Evolutionary conservation across 495 filamentous ascomycete species (phyloP), one percentile per base, ranked within the genome.

Genomic region (Penicillium coffeae): DNA sequence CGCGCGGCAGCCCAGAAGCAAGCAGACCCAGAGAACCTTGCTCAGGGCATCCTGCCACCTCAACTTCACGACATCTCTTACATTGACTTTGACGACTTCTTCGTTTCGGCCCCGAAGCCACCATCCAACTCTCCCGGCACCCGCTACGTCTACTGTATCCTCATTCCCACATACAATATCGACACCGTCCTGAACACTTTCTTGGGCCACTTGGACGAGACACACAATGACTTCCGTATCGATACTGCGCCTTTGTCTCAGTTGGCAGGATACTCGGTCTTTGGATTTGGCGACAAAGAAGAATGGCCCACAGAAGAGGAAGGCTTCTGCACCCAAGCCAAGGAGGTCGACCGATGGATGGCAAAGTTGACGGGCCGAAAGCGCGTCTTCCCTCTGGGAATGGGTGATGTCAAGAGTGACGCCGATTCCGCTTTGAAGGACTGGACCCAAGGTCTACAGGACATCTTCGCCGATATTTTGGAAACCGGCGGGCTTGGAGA

Each of bases 201-300:
- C 61, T 68, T 96, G 12, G 78, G 83, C 41, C 89, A 96, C 64
- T 66, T 97, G 10, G 74, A 84, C 56, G 92, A 97, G 58, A 97
- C 90, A 0, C 91, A 96, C 58, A 77, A 96, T 68, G 92, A 97
- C 65, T 96, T 96, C 70, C 83, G 92, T 15, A 93, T 97, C 50
- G 90, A 96, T 62, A 95, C 90, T 0, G 85, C 87, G 1, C 86
- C 93, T 0, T 65, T 97, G 35, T 84, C 85, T 0, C 69, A 69
- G 8, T 67, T 96, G 33, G 71, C 89, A 3, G 92, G 92, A 9
- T 97, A 94, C 58, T 87, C 86, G 0, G 92, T 97, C 2, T 96
- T 96, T 73, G 92, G 92, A 0, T 85, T 96, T 55, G 92, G 92
- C 15, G 92, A 97, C 62, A 81, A 79, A 46, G 87, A 91, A 61